Evolutionary conservation across 176 grass and related monocot species (phyloP), one percentile per base, ranked within the genome.

Genomic region (Phragmites australis): DNA sequence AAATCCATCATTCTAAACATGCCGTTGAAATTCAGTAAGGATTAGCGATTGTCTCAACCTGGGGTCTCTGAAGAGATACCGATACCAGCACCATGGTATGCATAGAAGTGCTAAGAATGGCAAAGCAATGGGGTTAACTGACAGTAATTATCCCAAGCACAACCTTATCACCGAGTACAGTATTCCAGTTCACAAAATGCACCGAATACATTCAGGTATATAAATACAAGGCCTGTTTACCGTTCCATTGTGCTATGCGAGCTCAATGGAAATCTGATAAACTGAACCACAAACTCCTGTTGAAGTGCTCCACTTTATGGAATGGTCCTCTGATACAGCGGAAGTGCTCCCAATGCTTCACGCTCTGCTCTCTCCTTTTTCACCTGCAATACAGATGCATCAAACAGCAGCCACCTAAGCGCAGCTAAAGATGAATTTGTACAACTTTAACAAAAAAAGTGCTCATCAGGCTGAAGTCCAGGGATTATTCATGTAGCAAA

Each of bases 281-380:
- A 37, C 3, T 37, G 34, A 37, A 37, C 3, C 34, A 37, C 34
- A 37, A 37, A 37, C 34, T n/a, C n/a, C n/a, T n/a, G n/a, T n/a
- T 7, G 68, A 17, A 22, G 1, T 54, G 21, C 52, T 74, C 46
- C 15, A 18, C 42, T 62, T 90, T 53, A 92, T 56, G 93, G 93
- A 68, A 96, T 89, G 68, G 90, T 86, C 53, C 93, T 77, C 90
- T 96, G 87, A 63, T 96, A 96, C 16, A 96, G 82, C 34, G 90
- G 90, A 70, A 96, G 90, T 46, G 90, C 93, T 84, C 90, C 90
- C 23, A 96, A 68, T 62, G 90, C 93, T 65, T 96, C 90, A 64
- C 90, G 88, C 56, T 96, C 93, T 31, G 90, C 79, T 12, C 55
- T 79, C 84, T 96, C 87, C 78, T 85, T 95, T 88, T 95, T 90